phyloP scores from a whole-genome alignment of 2,329 filamentous ascomycete species.

The Trichoderma sp. region DNA sequence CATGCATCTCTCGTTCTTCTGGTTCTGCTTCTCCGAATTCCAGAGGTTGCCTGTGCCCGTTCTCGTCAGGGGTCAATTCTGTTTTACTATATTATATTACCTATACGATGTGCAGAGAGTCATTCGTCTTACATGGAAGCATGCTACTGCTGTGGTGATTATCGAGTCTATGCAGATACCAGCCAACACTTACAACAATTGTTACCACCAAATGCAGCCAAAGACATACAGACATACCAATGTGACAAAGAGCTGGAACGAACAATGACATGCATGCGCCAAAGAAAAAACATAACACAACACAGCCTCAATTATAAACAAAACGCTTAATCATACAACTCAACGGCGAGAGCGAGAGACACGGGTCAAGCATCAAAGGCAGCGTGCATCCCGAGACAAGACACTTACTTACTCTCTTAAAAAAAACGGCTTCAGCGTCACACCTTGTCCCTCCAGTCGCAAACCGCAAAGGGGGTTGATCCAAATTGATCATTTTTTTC shows the following conservation, averaged over 20 bases:
- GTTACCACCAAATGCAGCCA: background rate
- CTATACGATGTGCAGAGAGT: background rate
- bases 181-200: background rate
- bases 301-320: background rate
- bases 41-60: background rate
- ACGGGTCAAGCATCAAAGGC: background rate
- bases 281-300: background rate
- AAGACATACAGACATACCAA: background rate
- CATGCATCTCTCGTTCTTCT: background rate
- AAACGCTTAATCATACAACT: background rate
- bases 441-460: background rate
- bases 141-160: background rate
- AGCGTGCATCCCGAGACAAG: conserved; percentile 2
- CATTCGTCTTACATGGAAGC: background rate
- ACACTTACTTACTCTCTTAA: background rate
- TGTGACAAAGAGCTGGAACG: background rate
- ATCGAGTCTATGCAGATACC: background rate
- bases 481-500: too few relatives aligned
- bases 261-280: background rate
- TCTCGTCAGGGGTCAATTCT: background rate
- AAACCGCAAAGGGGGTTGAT: too few relatives aligned
- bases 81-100: background rate
- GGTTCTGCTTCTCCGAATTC: background rate
- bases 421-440: conserved; percentile 4
- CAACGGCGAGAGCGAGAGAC: conserved; percentile 5